Percentiles rank a stretch among this genome's conserved stretches.
Conservation (phyloP, 2,329 filamentous ascomycete genomes). For the Pezicula neosporulosa region DNA sequence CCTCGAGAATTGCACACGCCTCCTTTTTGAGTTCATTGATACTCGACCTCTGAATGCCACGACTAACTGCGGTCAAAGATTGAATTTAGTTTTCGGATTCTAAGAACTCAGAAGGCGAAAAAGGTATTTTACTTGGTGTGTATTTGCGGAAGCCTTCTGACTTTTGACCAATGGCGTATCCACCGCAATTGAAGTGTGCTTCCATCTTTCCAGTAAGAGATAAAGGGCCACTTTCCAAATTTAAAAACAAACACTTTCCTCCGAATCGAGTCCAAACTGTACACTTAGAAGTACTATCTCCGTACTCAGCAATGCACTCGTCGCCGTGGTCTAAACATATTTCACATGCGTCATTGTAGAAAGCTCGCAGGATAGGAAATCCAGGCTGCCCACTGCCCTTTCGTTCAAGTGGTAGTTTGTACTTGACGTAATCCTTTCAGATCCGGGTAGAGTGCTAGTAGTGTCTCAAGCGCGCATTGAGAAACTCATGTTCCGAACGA, state of each 20-base stretch:
- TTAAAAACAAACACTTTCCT: not conserved
- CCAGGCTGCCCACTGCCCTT: not conserved
- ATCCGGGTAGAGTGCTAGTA: not conserved
- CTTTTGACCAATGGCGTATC: not conserved
- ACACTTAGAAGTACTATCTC: not conserved
- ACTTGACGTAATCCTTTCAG: not conserved
- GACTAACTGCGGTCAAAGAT: no score
- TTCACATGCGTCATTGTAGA: not conserved
- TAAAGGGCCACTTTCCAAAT: not conserved
- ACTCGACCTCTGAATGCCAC: no score
- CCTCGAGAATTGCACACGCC: no score
- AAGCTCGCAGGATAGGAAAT: not conserved
- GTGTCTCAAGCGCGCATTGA: not conserved
- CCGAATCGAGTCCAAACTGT: not conserved
- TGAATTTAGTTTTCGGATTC: not conserved
- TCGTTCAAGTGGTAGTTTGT: not conserved
- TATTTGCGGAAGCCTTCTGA: not conserved
- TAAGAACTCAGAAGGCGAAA: not conserved
- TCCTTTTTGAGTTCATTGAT: no score
- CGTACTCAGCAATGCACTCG: not conserved
- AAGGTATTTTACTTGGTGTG: not conserved
- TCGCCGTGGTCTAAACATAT: not conserved
- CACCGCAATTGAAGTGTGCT: not conserved
- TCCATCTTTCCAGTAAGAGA: not conserved
- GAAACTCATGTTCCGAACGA: not conserved